Evolutionary conservation across 2,329 filamentous ascomycete species (phyloP).

Genomic region (Claviceps humidiphila): DNA sequence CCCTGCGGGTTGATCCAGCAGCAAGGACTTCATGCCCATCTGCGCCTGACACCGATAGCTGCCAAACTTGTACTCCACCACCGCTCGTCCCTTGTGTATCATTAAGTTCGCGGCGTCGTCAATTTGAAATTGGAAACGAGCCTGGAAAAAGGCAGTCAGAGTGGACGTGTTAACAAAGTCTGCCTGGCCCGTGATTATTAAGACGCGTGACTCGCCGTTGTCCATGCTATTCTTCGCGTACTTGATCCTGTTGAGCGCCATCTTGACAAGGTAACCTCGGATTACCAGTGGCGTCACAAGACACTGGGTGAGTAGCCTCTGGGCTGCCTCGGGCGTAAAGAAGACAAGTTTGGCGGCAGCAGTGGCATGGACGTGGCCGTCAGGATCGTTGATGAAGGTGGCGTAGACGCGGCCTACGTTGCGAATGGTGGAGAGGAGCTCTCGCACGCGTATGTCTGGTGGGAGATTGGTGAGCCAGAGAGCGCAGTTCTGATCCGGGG

Average conservation of each 20-base stretch:
- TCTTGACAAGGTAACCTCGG: conserved; percentile 21
- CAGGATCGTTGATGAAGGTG: conserved; percentile 36
- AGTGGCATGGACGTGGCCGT: conserved; percentile 20
- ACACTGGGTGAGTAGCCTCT: conserved; percentile 13
- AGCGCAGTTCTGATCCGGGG: conserved; percentile 30
- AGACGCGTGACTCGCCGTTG: conserved; percentile 29
- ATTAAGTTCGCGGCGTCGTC: conserved; percentile 27
- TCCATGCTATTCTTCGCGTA: conserved; percentile 17
- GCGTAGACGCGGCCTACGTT: conserved; percentile 37
- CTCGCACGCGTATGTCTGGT: conserved; percentile 23
- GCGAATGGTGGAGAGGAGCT: conserved; percentile 31
- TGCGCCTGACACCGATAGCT: conserved; percentile 43
- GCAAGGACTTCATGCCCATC: conserved; percentile 28
- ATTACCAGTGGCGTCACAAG: conserved; percentile 22
- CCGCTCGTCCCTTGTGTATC: conserved; percentile 13
- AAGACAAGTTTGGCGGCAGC: conserved; percentile 38
- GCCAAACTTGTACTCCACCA: conserved; percentile 39
- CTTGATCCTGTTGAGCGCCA: conserved; percentile 36
- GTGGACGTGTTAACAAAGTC: conserved; percentile 28
- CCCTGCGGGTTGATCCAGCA: conserved; percentile 20
- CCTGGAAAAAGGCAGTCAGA: conserved; percentile 28
- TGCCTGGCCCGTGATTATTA: conserved; percentile 34
- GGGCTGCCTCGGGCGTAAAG: conserved; percentile 27
- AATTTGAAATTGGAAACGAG: conserved; percentile 32
- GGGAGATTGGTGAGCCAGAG: conserved; percentile 41